Evolutionary conservation across 352 stramenopile species (phyloP).

Genomic region (Thalassiosira hispida): DNA sequence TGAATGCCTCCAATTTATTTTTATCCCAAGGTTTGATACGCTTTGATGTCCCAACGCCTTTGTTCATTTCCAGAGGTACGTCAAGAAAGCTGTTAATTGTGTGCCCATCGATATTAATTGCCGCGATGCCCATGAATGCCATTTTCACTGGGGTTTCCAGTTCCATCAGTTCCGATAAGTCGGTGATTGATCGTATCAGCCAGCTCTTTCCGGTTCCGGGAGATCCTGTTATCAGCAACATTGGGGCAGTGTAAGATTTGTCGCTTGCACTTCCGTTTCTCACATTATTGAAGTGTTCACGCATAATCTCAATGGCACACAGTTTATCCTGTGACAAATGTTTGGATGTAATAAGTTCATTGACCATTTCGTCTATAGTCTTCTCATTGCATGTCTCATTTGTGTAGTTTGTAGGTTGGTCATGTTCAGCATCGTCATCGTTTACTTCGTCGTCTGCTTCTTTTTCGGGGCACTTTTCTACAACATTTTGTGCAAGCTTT

Average conservation of each 20-base stretch:
- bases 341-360: conserved; percentile 3
- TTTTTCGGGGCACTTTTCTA: neutral
- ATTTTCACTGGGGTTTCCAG: conserved; percentile 24
- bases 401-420: neutral
- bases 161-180: conserved; percentile 19
- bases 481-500: neutral
- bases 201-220: conserved; percentile 39
- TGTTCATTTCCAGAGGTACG: conserved; percentile 22
- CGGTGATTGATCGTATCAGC: conserved; percentile 13
- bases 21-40: conserved; percentile 21
- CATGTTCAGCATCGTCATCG: neutral
- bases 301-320: conserved; percentile 10
- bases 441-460: neutral
- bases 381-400: neutral
- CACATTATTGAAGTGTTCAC: conserved; percentile 19
- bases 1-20: conserved; percentile 26
- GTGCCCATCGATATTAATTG: conserved; percentile 34
- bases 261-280: conserved; percentile 8
- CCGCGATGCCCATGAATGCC: conserved; percentile 43
- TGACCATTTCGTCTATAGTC: conserved; percentile 15
- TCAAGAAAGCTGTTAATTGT: conserved; percentile 31
- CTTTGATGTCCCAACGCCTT: neutral
- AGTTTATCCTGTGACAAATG: conserved; percentile 34
- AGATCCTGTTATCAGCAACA: conserved; percentile 25
- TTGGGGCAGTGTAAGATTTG: conserved; percentile 15